Evolutionary conservation across 441 rosid genomes (phyloP), one percentile per base, ranked within the genome.

Genomic region (Populus hybrid): DNA sequence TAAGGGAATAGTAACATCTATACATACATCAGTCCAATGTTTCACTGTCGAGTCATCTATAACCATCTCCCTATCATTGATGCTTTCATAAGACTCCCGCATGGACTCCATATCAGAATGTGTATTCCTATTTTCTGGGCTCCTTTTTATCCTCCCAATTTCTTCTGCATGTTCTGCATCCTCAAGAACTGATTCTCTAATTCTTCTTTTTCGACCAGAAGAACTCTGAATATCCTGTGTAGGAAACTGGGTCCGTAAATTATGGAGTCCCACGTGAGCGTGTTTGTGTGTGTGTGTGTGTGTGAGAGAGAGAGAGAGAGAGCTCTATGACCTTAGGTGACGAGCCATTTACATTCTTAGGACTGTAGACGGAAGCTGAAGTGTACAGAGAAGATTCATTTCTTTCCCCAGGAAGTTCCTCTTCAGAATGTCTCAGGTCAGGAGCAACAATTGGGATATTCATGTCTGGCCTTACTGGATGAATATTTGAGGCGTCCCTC

Each of bases 21-120:
- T 10, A 80, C 95, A 71, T 88, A 91, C 99, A 82, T 90, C 92
- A 76, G 81, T 78, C 94, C 89, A 87, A 69, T 86, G 87, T 81
- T 83, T 84, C 73, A 74, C 40, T 75, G 78, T 68, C 79, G 78
- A 71, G 76, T 75, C 84, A 82, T 81, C 83, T 77, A 79, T 83
- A 8, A 20, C 72, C 83, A 77, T 79, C 81, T 82, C 40, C 26
- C 75, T 80, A 78, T 68, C 83, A 79, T 73, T 63, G 57, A 36
- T 71, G 76, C 77, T 83, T 81, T 79, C 86, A 78, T 78, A 59
- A 67, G 77, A 75, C 80, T 84, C 87, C 81, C 79, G 72, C 68
- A 65, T 63, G 20, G 42, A 75, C 61, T 79, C 90, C 77, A 75
- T 61, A 73, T 81, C 79, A 68, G 78, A 76, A 69, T 77, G 81